Evolutionary conservation across 345 rosid species (phyloP).

Genomic region (Rhizophora mangle): DNA sequence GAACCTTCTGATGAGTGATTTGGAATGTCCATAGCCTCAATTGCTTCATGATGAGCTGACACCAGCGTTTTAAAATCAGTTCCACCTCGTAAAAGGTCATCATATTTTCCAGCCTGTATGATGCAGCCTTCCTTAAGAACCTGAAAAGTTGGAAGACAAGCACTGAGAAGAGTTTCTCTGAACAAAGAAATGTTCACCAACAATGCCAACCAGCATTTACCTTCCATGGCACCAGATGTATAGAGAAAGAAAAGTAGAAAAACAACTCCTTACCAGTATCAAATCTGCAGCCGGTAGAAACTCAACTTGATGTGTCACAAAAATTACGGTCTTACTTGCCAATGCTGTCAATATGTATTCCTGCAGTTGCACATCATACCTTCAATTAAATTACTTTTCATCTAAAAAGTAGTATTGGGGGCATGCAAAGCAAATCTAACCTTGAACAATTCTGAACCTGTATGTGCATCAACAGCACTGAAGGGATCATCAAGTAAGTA

Average conservation of each 20-base stretch:
- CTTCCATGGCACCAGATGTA: not conserved
- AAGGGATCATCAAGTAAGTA: constrained; percentile 98
- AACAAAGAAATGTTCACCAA: not conserved
- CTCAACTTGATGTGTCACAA: constrained; percentile 99
- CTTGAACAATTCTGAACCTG: constrained; percentile 94
- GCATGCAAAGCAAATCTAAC: constrained; percentile 37
- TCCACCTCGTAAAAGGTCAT: constrained; percentile 95
- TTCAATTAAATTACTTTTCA: constrained; percentile 24
- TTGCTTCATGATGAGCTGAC: constrained; percentile 97
- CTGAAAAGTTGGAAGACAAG: constrained; percentile 37
- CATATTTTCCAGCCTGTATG: constrained; percentile 95
- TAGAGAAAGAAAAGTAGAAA: constrained; percentile 22
- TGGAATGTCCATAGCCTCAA: constrained; percentile 95
- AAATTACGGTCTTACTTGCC: constrained; percentile 81
- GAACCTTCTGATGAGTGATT: constrained; percentile 84
- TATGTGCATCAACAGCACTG: constrained; percentile 99
- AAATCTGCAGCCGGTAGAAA: constrained; percentile 92
- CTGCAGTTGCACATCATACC: constrained; percentile 47
- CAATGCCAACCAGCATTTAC: not conserved
- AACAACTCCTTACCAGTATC: constrained; percentile 68
- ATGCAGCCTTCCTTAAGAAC: constrained; percentile 92
- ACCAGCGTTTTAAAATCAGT: constrained; percentile 92
- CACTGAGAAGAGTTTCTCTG: not conserved
- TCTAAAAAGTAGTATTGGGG: constrained; percentile 6
- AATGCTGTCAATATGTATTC: constrained; percentile 88